Percentiles rank a stretch among this genome's conserved stretches.
These are phyloP conservation scores for Vicia sativa DNA, from an alignment of 306 rosid species.

Conservation along the genomic window DNA sequence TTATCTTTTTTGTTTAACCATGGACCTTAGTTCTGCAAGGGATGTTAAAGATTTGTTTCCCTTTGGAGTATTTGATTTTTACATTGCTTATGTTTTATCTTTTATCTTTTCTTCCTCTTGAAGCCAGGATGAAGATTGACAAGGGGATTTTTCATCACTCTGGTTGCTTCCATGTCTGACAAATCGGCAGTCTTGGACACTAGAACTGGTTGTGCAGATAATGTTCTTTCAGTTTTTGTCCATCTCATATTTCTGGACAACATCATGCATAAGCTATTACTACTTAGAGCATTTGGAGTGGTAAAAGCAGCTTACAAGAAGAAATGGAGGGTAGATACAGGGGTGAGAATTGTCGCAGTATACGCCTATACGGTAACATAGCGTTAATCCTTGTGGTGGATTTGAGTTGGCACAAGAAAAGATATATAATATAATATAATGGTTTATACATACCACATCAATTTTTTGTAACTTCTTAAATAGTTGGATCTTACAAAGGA, in stretches of 20 bases:
- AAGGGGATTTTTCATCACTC: slow-evolving; percentile 47
- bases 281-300: slow-evolving; percentile 33
- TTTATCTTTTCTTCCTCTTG: slow-evolving; percentile 43
- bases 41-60: slow-evolving; percentile 31
- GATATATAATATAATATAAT: slow-evolving; percentile 20
- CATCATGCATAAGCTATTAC: slow-evolving; percentile 33
- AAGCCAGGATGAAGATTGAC: slow-evolving; percentile 51
- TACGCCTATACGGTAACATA: slow-evolving; percentile 35
- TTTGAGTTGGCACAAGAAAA: slow-evolving; percentile 35
- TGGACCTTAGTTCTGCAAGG: slow-evolving; percentile 20
- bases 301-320: slow-evolving; percentile 29
- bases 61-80: slow-evolving; percentile 21
- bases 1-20: slow-evolving; percentile 8
- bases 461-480: slow-evolving; percentile 21
- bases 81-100: slow-evolving; percentile 46
- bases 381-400: slow-evolving; percentile 25
- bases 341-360: slow-evolving; percentile 24
- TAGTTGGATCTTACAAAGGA: slow-evolving; percentile 34
- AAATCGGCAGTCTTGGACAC: slow-evolving; percentile 46
- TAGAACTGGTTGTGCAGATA: slow-evolving; percentile 43
- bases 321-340: slow-evolving; percentile 31
- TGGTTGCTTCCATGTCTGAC: slow-evolving; percentile 45
- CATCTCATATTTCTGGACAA: slow-evolving; percentile 34
- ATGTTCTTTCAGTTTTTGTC: slow-evolving; percentile 21
- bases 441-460: slow-evolving; percentile 27